phyloP scores from a whole-genome alignment of 2,329 filamentous ascomycete species.

The Trichoderma hamatum region DNA sequence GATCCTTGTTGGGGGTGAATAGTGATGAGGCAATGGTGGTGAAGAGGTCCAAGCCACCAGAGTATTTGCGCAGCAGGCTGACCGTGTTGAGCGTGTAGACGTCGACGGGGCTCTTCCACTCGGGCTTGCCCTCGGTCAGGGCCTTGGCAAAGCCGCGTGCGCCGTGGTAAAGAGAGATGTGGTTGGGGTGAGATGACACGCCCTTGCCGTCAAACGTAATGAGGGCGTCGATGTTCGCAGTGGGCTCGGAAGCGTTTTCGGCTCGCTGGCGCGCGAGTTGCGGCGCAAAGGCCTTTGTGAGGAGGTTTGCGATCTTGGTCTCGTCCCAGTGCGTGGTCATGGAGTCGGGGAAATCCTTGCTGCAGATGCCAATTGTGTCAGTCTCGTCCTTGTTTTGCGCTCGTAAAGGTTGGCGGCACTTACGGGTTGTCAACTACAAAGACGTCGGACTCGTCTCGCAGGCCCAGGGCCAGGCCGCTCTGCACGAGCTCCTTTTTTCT shows the following conservation, averaged over 20 bases:
- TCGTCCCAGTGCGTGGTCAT: constrained; percentile 81
- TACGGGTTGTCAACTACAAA: constrained; percentile 81
- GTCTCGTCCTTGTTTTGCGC: not conserved
- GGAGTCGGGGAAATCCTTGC: constrained; percentile 78
- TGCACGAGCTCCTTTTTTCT: constrained; percentile 82
- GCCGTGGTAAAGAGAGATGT: constrained; percentile 85
- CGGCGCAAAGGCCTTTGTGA: constrained; percentile 75
- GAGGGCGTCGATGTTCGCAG: constrained; percentile 72
- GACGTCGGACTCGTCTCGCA: constrained; percentile 75
- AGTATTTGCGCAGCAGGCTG: constrained; percentile 77
- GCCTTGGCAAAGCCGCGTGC: constrained; percentile 70
- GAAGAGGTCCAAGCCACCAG: constrained; percentile 74
- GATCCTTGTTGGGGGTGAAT: constrained; percentile 42
- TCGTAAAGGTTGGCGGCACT: constrained; percentile 30
- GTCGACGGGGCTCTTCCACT: constrained; percentile 73
- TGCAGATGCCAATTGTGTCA: constrained; percentile 23
- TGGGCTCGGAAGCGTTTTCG: constrained; percentile 42
- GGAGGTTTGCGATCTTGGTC: constrained; percentile 67
- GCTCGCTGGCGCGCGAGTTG: constrained; percentile 50
- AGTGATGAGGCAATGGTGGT: constrained; percentile 65
- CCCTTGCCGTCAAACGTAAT: constrained; percentile 87
- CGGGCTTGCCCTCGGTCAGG: constrained; percentile 65
- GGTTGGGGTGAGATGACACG: constrained; percentile 89
- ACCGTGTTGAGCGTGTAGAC: constrained; percentile 83
- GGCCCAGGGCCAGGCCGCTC: constrained; percentile 75